A percentile compares a stretch with the other conserved stretches of the same genome.
phyloP scores from a whole-genome alignment of 495 filamentous ascomycete species.

The Penicillium cataractarum region DNA sequence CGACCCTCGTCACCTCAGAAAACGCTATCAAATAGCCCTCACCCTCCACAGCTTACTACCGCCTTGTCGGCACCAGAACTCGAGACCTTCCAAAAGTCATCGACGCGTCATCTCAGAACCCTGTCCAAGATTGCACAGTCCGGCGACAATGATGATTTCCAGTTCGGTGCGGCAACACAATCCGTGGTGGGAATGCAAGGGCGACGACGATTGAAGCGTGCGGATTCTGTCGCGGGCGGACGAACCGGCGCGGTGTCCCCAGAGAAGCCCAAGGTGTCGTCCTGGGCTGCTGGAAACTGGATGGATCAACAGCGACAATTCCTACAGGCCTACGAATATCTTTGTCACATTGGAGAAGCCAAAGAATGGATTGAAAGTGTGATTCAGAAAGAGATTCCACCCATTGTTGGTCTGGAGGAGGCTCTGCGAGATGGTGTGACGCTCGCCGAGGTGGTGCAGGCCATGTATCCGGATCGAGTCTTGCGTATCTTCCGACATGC shows the following conservation, averaged over 20 bases:
- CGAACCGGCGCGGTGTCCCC: constrained; percentile 45
- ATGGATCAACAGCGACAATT: constrained; percentile 99
- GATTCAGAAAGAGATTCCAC: constrained; percentile 84
- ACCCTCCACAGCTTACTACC: constrained; percentile 44
- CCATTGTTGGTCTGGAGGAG: constrained; percentile 96
- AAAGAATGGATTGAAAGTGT: constrained; percentile 99
- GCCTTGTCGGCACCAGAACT: constrained; percentile 71
- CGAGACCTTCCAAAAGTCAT: constrained; percentile 76
- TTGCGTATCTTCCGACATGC: constrained; percentile 82
- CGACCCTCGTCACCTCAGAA: constrained; percentile 47
- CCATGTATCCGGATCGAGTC: constrained; percentile 74
- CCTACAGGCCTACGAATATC: constrained; percentile 96
- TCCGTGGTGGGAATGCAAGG: constrained; percentile 89
- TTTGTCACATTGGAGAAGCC: constrained; percentile 98
- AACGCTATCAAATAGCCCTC: constrained; percentile 45
- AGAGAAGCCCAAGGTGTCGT: constrained; percentile 56
- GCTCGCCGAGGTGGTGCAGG: constrained; percentile 92
- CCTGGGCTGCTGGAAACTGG: constrained; percentile 90
- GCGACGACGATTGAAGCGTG: constrained; percentile 77
- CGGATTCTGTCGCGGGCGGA: constrained; percentile 56
- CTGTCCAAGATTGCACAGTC: constrained; percentile 83
- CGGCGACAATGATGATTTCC: constrained; percentile 75
- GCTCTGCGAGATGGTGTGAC: constrained; percentile 91
- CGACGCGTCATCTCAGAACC: constrained; percentile 85
- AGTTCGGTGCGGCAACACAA: constrained; percentile 70